Base-by-base conservation (phyloP, 2,329 filamentous ascomycete genomes). In the Apiospora koreana region DNA sequence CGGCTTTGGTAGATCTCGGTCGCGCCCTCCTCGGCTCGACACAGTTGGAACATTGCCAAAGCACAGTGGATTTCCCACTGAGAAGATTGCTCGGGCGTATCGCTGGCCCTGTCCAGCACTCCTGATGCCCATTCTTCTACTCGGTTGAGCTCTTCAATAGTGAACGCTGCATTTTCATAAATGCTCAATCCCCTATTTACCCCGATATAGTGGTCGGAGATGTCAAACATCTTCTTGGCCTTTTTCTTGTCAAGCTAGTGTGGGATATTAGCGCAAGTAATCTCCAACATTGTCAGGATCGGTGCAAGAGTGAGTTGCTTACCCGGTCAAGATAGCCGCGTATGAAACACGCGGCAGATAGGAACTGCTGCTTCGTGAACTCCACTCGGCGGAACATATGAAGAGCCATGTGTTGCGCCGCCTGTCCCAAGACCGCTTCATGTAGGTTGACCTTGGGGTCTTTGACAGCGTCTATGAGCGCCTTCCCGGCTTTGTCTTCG, bases 41-140 rank as follows among this genome's bases (percentile, higher is more conserved):
- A 79, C 18, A 79, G 70, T 38, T 79, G 77, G 70, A 76, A 78
- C 2, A 70, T 73, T 25, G 76, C 73, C 45, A 79, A 73, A 8
- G 77, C 75, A 21, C 76, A 75, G 43, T 78, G 77, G 12, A 77
- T 78, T 50, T 79, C 77, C 77, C 77, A 79, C 12, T 73, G 74
- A 8, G 77, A 78, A 43, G 77, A 64, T 18, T 66, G 12, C 14
- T 66, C 16, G 8, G 72, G 71, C 3, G 74, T 76, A 21, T 75
- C 72, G 16, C 75, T 72, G 16, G 69, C 66, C 3, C 72, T 73
- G 2, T 70, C 28, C 8, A 79, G 71, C 31, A 71, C 71, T 45
- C 67, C 38, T 8, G 67, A 72, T 9, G 75, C 75, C 76, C 77
- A 79, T 2, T 69, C 58, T 58, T 79, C 77, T 23, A 79, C 76